Evolutionary conservation across 148 eudicot genomes (phyloP).

Genomic region (Polygonum aviculare): DNA sequence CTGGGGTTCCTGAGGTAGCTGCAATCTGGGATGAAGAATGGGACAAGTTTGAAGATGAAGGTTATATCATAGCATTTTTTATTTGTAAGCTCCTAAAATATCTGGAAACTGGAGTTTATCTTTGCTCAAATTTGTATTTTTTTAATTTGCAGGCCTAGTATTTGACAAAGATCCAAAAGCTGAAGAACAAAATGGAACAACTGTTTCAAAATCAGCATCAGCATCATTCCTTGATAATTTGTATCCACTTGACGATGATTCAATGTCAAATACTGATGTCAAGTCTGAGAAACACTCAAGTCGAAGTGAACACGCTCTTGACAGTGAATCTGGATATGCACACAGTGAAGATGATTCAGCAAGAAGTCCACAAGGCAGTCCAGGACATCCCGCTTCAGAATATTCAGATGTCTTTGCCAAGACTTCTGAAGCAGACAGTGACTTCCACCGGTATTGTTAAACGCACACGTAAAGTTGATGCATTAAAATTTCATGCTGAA

Average conservation of each 20-base stretch:
- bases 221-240: conserved; percentile 36
- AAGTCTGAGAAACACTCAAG: conserved; percentile 44
- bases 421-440: conserved; percentile 71
- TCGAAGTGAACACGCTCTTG: conserved; percentile 33
- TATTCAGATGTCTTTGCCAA: conserved; percentile 53
- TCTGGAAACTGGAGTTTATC: background rate
- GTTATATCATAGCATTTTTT: conserved; percentile 17
- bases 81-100: background rate
- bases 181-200: conserved; percentile 25
- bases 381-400: conserved; percentile 38
- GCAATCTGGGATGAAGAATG: conserved; percentile 98
- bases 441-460: conserved; percentile 49
- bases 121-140: background rate
- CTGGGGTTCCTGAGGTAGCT: conserved; percentile 81
- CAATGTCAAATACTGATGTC: conserved; percentile 38
- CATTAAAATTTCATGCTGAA: background rate
- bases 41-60: conserved; percentile 99
- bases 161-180: conserved; percentile 43
- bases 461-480: background rate
- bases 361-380: conserved; percentile 76
- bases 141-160: conserved; percentile 51
- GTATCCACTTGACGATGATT: conserved; percentile 52
- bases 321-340: conserved; percentile 50
- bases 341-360: conserved; percentile 79
- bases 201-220: conserved; percentile 37